Conservation (phyloP, 768 basidiomycete genomes). For the Crassisporium funariophilum region DNA sequence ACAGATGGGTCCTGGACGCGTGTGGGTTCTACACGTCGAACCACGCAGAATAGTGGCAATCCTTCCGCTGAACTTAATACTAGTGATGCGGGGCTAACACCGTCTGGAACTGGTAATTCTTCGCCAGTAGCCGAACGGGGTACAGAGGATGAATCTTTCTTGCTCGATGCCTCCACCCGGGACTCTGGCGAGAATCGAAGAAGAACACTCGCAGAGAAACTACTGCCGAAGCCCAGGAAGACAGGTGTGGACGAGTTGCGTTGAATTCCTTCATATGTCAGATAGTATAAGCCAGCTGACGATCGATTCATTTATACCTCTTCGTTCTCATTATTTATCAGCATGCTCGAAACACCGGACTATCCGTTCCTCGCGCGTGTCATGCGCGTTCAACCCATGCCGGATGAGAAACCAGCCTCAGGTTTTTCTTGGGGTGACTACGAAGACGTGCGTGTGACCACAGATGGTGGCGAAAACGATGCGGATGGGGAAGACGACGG, state of each 20-base stretch:
- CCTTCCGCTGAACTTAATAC: constrained; percentile 34
- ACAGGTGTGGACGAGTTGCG: constrained; percentile 67
- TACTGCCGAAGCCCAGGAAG: constrained; percentile 64
- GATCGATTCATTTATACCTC: constrained; percentile 6
- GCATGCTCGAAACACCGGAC: constrained; percentile 66
- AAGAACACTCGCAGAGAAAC: constrained; percentile 59
- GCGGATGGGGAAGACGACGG: constrained; percentile 76
- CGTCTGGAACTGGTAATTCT: constrained; percentile 41
- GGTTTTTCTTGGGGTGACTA: constrained; percentile 82
- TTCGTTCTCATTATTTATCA: constrained; percentile 26
- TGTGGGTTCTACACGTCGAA: constrained; percentile 51
- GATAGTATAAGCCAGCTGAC: constrained; percentile 5
- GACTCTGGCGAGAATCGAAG: constrained; percentile 31
- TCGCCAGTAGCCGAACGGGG: constrained; percentile 39
- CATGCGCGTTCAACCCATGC: constrained; percentile 62
- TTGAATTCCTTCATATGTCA: constrained; percentile 3
- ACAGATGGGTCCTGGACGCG: constrained; percentile 74
- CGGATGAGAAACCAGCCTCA: constrained; percentile 59
- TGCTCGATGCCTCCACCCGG: constrained; percentile 26
- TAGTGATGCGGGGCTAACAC: constrained; percentile 50
- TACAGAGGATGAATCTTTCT: constrained; percentile 26
- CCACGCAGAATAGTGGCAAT: constrained; percentile 15
- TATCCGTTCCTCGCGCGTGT: constrained; percentile 60
- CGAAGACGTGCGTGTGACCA: constrained; percentile 55
- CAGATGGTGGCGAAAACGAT: constrained; percentile 49